These are phyloP conservation scores for Podosphaera xanthii DNA, from an alignment of 2,329 filamentous ascomycete species.

Conservation along the genomic window DNA sequence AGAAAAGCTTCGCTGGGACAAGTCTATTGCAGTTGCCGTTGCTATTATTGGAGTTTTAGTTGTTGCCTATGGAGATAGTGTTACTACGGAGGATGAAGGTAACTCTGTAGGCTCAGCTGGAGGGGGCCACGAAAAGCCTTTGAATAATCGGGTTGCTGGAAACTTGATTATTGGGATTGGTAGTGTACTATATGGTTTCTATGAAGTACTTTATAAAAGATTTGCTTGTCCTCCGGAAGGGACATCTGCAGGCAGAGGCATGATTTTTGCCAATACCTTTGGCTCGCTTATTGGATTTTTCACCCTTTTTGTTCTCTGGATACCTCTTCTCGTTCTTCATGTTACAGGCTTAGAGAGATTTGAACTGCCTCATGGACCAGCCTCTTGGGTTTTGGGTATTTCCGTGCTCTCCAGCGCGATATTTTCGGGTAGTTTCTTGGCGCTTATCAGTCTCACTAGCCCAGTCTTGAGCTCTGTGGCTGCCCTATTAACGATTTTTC, in stretches of 20 bases:
- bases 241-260: slow-evolving; percentile 34
- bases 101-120: slow-evolving; percentile 31
- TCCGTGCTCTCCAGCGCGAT: slow-evolving; percentile 71
- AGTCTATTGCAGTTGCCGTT: slow-evolving; percentile 65
- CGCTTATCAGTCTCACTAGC: slow-evolving; percentile 78
- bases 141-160: slow-evolving; percentile 49
- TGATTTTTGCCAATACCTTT: slow-evolving; percentile 87
- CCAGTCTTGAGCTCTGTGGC: slow-evolving; percentile 85
- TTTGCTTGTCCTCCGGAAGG: slow-evolving; percentile 84
- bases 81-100: slow-evolving; percentile 26
- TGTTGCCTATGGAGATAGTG: slow-evolving; percentile 77
- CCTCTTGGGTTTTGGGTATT: slow-evolving; percentile 57
- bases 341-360: slow-evolving; percentile 59
- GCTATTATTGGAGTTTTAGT: slow-evolving; percentile 78
- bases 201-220: slow-evolving; percentile 91
- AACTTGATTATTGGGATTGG: slow-evolving; percentile 84
- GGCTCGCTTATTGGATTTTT: slow-evolving; percentile 71
- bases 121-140: slow-evolving; percentile 20
- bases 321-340: slow-evolving; percentile 72
- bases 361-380: slow-evolving; percentile 53
- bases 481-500: slow-evolving; percentile 84
- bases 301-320: slow-evolving; percentile 72
- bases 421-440: slow-evolving; percentile 81
- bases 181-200: slow-evolving; percentile 82
- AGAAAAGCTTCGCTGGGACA: slow-evolving; percentile 64